phyloP scores from a whole-genome alignment of 1,284 basidiomycete species.

The Mrakiaceae sp. region DNA sequence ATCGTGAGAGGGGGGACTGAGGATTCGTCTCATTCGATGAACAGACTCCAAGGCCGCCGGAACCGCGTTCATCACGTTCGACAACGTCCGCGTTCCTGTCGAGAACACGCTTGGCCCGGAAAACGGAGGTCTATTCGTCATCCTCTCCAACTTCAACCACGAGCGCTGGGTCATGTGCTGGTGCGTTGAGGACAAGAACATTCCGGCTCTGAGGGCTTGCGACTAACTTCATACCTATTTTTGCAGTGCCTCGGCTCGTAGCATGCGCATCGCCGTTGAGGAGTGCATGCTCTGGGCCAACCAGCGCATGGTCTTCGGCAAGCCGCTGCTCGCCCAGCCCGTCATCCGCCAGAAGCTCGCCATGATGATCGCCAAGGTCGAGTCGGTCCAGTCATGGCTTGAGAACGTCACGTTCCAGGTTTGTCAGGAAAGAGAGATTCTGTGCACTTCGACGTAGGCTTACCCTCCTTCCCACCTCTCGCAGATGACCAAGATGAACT shows the following conservation, averaged over 20 bases:
- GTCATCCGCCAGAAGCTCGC: slow-evolving; percentile 77
- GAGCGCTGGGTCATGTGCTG: slow-evolving; percentile 17
- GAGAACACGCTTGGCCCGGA: slow-evolving; percentile 76
- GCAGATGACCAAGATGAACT: slow-evolving; percentile 73
- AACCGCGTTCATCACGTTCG: slow-evolving; percentile 76
- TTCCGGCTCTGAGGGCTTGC: neutral
- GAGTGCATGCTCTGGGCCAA: slow-evolving; percentile 23
- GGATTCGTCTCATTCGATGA: too few relatives aligned
- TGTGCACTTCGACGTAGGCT: neutral
- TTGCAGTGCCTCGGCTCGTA: slow-evolving; percentile 23
- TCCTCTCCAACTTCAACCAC: slow-evolving; percentile 33
- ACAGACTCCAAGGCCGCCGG: slow-evolving; percentile 53
- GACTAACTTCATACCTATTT: too few relatives aligned
- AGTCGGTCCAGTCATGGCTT: slow-evolving; percentile 76
- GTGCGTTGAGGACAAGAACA: neutral
- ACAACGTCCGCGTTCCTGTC: slow-evolving; percentile 75
- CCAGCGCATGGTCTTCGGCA: slow-evolving; percentile 53
- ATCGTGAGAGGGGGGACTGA: too few relatives aligned
- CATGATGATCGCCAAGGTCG: slow-evolving; percentile 69
- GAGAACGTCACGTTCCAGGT: slow-evolving; percentile 36
- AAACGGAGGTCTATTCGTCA: slow-evolving; percentile 46
- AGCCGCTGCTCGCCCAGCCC: slow-evolving; percentile 67
- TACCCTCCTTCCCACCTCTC: too few relatives aligned
- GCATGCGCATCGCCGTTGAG: slow-evolving; percentile 30
- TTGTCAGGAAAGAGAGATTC: neutral